phyloP scores from a whole-genome alignment of 768 basidiomycete species.

The Tubosaeta brunneosetosa region DNA sequence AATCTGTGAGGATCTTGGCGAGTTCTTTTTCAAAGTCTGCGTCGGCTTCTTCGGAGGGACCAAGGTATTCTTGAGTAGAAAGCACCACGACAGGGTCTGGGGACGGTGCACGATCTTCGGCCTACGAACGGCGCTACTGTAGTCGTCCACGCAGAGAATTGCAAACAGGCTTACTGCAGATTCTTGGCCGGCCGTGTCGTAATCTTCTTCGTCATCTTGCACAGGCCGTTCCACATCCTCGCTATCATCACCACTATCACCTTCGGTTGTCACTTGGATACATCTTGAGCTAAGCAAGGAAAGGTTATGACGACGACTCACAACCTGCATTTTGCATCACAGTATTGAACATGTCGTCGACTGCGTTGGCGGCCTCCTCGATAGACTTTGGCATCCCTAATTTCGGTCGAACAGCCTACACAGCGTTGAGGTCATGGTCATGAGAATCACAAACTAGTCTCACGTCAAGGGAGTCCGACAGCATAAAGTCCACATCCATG shows the following conservation, averaged over 20 bases:
- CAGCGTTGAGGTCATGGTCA: not conserved
- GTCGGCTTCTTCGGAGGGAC: slow-evolving; percentile 84
- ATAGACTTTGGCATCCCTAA: slow-evolving; percentile 62
- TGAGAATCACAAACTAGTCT: slow-evolving; percentile 7
- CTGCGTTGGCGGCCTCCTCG: slow-evolving; percentile 81
- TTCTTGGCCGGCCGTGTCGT: slow-evolving; percentile 43
- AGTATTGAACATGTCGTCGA: slow-evolving; percentile 83
- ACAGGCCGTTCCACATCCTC: slow-evolving; percentile 41
- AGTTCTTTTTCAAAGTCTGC: slow-evolving; percentile 94
- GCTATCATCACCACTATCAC: slow-evolving; percentile 48
- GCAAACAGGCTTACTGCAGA: slow-evolving; percentile 45
- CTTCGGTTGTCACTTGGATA: slow-evolving; percentile 31
- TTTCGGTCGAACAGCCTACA: slow-evolving; percentile 83
- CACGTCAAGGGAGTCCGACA: slow-evolving; percentile 91
- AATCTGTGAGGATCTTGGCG: slow-evolving; percentile 90
- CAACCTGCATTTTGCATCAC: slow-evolving; percentile 57
- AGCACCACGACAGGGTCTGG: slow-evolving; percentile 79
- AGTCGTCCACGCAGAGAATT: not conserved
- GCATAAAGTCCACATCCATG: slow-evolving; percentile 98
- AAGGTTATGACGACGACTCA: slow-evolving; percentile 29
- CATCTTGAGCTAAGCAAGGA: slow-evolving; percentile 13
- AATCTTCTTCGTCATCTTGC: slow-evolving; percentile 63
- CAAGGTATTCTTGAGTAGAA: slow-evolving; percentile 66
- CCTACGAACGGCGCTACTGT: slow-evolving; percentile 19
- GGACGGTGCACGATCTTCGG: slow-evolving; percentile 68